Conservation (phyloP, 768 basidiomycete species). For the Cytidiella melzeri region DNA sequence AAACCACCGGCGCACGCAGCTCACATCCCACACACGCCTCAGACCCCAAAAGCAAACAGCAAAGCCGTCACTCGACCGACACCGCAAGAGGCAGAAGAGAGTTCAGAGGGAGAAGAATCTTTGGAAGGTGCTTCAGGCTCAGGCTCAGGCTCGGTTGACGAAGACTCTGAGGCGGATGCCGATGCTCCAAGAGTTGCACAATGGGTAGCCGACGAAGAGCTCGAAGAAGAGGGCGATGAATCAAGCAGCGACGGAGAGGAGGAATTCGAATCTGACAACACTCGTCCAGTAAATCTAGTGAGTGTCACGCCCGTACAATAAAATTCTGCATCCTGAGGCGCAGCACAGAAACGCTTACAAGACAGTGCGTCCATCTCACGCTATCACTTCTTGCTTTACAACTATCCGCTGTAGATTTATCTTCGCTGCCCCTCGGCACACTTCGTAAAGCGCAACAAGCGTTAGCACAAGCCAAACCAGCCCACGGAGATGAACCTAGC, state of each 20-base stretch:
- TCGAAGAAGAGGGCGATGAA: conserved; percentile 19
- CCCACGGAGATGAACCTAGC: conserved; percentile 12
- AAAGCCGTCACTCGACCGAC: conserved; percentile 1
- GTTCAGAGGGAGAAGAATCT: conserved; percentile 5
- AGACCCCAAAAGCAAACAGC: background rate
- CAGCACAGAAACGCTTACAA: conserved; percentile 6
- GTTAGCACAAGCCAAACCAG: conserved; percentile 11
- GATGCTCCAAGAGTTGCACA: conserved; percentile 56
- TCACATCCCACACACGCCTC: background rate
- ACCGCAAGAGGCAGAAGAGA: conserved; percentile 6
- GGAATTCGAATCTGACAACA: conserved; percentile 6
- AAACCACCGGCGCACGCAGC: conserved; percentile 1
- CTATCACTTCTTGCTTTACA: background rate
- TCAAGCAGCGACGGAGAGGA: conserved; percentile 12
- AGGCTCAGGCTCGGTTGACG: conserved; percentile 9
- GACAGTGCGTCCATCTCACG: conserved; percentile 3
- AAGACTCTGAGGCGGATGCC: conserved; percentile 23
- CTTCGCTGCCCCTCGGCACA: conserved; percentile 22
- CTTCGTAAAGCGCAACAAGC: conserved; percentile 22
- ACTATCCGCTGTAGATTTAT: conserved; percentile 16
- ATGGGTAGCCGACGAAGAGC: conserved; percentile 49
- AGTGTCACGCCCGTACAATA: too few relatives aligned
- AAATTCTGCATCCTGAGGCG: too few relatives aligned
- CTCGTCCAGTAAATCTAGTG: conserved; percentile 7
- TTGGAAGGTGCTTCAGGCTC: conserved; percentile 13